Base-by-base conservation (phyloP, 805 yeast species). In the Yarrowia sp. region DNA sequence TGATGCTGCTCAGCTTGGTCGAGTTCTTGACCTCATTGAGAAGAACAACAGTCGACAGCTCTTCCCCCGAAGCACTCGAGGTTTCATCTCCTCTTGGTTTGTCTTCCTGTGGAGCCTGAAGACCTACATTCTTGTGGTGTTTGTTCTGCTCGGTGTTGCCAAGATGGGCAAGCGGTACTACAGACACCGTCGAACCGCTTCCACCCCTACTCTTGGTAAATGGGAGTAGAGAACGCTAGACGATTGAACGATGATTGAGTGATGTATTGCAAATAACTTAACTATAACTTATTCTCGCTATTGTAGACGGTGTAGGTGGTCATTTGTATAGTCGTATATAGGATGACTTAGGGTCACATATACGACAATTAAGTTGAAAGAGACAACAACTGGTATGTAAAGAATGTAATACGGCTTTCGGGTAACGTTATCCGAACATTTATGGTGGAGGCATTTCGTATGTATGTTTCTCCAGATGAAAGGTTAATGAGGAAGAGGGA, bases 21-120 rank as follows among this genome's bases (percentile, higher is more conserved):
- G 43, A 5, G 64, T 58, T 17, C 64, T 58, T 7, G 51, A 58
- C 8, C 51, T 43, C n/a, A 36, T 58, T 8, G 50, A 55, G 47
- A 55, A 55, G 61, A 55, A 55, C 43, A 58, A 36, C 43, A 35
- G 51, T 22, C 51, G 64, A 13, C 42, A 43, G 51, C 50, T 58
- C 33, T 44, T 43, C 35, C 28, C 50, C 22, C 51, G 64, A 44
- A 58, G 50, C 28, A 58, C 64, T n/a, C 39, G 64, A 17, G 51
- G 51, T 22, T 43, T 42, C 43, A 8, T 44, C 7, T 13, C 64
- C 8, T 18, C 41, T 1, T 58, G 64, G 64, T 33, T 58, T 14
- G 43, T 58, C 51, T 43, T 43, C 28, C 8, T 43, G 22, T 58
- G 64, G 64, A 18, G 51, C 39, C 43, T 43, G 18, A 43, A 44